Evolutionary conservation across 202 grass and related monocot species (phyloP), one percentile per base, ranked within the genome.

Genomic region (Setaria italica): DNA sequence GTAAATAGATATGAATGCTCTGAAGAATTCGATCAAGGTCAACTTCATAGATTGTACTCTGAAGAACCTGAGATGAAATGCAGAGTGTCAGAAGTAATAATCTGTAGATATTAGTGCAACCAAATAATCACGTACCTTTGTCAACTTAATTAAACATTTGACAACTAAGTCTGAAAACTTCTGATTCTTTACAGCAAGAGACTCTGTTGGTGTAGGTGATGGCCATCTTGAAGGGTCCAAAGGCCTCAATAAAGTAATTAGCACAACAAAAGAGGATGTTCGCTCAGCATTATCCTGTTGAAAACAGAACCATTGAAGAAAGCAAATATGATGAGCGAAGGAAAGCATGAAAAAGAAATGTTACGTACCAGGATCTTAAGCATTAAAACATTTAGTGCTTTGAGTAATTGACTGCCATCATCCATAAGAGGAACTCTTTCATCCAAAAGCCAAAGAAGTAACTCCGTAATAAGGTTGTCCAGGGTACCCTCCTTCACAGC

Each of bases 151-250:
- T 83, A 96, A 85, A 77, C 97, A 99, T 94, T 99, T 99, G 43
- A 99, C 97, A 86, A 99, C 97, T 82, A 99, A 86, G 84, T 99
- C 97, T 33, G 92, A 99, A 69, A 99, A 99, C 77, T 99, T 99
- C 66, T 99, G 97, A 82, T 99, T 97, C 85, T 93, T 96, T 53
- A 88, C 87, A 85, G 81, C 72, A 79, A 99, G 88, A 79, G 94
- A 81, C 54, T 96, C 97, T 45, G 81, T 69, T 12, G 80, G 77
- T 67, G 82, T 87, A 66, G 92, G 86, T 16, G 87, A 88, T 14
- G 97, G 97, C 97, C 97, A 99, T 81, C 90, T 99, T 72, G 90
- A 93, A 57, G 94, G 90, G 67, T 99, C 94, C 68, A 99, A 86
- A 42, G 97, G 97, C 71, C 79, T 99, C 90, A 99, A 82, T 63